Percentiles rank a stretch among this genome's conserved stretches.
Evolutionary conservation across 2,329 filamentous ascomycete species (phyloP).

Genomic region (Graphilbum ipis-grandicollis): DNA sequence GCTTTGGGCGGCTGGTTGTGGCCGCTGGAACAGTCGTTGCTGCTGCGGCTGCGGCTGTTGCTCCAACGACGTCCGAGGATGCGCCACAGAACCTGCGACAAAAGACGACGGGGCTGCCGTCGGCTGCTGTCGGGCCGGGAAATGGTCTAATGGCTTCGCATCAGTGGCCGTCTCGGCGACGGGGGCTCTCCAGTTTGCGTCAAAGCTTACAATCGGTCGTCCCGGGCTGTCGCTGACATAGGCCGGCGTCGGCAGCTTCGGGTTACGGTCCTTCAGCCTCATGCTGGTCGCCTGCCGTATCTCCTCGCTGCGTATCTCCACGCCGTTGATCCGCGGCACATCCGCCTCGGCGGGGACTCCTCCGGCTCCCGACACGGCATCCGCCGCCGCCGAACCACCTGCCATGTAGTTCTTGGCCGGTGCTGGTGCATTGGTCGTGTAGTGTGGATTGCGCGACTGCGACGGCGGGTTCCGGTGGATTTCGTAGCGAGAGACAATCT

Average conservation of each 20-base stretch:
- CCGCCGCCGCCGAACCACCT: too few relatives aligned
- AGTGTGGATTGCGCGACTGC: constrained; percentile 66
- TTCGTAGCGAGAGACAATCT: constrained; percentile 31
- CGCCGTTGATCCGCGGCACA: constrained; percentile 52
- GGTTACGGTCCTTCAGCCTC: constrained; percentile 68
- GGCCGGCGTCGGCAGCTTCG: constrained; percentile 73
- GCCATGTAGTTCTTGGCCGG: background rate
- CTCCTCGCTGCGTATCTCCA: constrained; percentile 73
- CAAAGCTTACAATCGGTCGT: constrained; percentile 94
- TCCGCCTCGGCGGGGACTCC: constrained; percentile 14
- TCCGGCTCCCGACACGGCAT: too few relatives aligned
- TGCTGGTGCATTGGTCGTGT: constrained; percentile 46
- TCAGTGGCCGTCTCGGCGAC: constrained; percentile 44
- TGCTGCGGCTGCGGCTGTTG: constrained; percentile 3
- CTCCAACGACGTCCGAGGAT: constrained; percentile 17
- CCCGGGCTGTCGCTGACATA: constrained; percentile 81
- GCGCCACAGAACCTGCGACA: constrained; percentile 37
- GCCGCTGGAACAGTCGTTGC: background rate
- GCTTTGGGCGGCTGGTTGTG: background rate
- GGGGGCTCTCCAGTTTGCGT: constrained; percentile 62
- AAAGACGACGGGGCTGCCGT: constrained; percentile 16
- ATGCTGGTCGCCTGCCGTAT: constrained; percentile 84
- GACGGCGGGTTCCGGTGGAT: constrained; percentile 72
- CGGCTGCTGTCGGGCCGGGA: constrained; percentile 11
- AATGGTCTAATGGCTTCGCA: constrained; percentile 39